Percentiles rank a stretch among this genome's conserved stretches.
Evolutionary conservation across 1,284 basidiomycete genomes (phyloP).

Genomic region (Cryptococcus neoformans): DNA sequence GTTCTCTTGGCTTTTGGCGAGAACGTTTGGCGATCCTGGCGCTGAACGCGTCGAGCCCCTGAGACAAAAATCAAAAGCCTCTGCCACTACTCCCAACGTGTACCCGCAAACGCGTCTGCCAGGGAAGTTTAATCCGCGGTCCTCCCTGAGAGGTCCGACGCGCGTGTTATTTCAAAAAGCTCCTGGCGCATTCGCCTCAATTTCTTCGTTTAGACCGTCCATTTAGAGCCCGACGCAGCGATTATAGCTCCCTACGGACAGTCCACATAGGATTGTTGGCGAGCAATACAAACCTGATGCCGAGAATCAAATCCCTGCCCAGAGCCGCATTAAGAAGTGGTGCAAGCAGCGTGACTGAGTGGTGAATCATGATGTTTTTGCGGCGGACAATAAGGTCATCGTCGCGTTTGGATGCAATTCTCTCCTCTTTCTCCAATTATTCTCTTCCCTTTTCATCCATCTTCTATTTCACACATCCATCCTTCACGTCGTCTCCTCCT

Average conservation of each 20-base stretch:
- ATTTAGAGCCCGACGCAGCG: too few species aligned
- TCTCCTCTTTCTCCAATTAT: not conserved
- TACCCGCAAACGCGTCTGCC: not conserved
- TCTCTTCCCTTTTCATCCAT: conserved; percentile 5
- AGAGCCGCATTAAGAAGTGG: not conserved
- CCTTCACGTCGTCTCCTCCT: conserved; percentile 2
- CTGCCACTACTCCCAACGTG: not conserved
- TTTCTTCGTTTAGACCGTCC: too few species aligned
- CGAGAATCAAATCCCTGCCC: not conserved
- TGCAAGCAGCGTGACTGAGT: not conserved
- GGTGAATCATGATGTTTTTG: not conserved
- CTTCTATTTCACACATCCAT: conserved; percentile 1
- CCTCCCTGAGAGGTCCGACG: not conserved
- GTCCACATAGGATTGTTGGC: too few species aligned
- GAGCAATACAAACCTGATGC: not conserved
- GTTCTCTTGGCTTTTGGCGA: too few species aligned
- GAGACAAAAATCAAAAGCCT: too few species aligned
- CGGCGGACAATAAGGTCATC: too few species aligned
- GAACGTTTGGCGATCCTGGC: too few species aligned
- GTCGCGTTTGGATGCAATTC: not conserved
- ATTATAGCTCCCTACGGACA: too few species aligned
- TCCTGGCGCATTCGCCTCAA: too few species aligned
- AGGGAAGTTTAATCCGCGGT: not conserved
- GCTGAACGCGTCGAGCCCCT: too few species aligned
- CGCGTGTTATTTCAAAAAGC: not conserved